phyloP scores from a whole-genome alignment of 1,284 basidiomycete genomes.

The Moniliella sp. region DNA sequence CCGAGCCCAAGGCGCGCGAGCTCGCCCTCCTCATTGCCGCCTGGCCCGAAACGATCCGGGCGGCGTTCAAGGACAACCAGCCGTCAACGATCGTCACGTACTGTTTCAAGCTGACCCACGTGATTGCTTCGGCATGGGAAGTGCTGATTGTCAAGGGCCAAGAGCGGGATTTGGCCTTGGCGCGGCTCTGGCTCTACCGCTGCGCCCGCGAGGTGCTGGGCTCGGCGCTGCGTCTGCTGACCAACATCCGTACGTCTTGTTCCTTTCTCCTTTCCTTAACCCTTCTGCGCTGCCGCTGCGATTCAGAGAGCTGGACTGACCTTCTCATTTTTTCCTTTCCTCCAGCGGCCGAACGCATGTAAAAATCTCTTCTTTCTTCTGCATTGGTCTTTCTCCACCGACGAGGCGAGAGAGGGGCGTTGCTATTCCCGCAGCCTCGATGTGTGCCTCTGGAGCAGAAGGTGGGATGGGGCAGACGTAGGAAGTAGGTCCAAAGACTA shows the following conservation, averaged over 20 bases:
- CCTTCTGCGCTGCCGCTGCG: too few species aligned
- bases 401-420: too few species aligned
- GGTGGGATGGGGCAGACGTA: too few species aligned
- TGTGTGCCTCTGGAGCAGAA: too few species aligned
- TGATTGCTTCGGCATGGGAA: constrained; percentile 73
- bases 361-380: too few species aligned
- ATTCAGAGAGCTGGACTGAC: too few species aligned
- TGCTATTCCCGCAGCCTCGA: too few species aligned
- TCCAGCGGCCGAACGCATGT: too few species aligned
- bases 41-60: constrained; percentile 74
- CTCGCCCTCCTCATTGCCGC: constrained; percentile 63
- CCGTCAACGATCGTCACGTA: constrained; percentile 68
- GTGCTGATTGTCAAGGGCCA: constrained; percentile 57
- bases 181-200: constrained; percentile 74
- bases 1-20: constrained; percentile 55
- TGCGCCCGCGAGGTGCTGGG: constrained; percentile 69
- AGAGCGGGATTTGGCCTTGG: constrained; percentile 48
- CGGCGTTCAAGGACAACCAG: constrained; percentile 63
- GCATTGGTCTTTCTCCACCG: too few species aligned
- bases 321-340: too few species aligned
- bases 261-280: too few species aligned
- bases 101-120: constrained; percentile 53
- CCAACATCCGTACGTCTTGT: constrained; percentile 43
- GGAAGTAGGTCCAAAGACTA: too few species aligned
- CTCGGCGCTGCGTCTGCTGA: constrained; percentile 65